A percentile compares a stretch with the other conserved stretches of the same genome.
Evolutionary conservation across 1,139 yeast species (phyloP).

Genomic region (Meyerozyma carpophila): DNA sequence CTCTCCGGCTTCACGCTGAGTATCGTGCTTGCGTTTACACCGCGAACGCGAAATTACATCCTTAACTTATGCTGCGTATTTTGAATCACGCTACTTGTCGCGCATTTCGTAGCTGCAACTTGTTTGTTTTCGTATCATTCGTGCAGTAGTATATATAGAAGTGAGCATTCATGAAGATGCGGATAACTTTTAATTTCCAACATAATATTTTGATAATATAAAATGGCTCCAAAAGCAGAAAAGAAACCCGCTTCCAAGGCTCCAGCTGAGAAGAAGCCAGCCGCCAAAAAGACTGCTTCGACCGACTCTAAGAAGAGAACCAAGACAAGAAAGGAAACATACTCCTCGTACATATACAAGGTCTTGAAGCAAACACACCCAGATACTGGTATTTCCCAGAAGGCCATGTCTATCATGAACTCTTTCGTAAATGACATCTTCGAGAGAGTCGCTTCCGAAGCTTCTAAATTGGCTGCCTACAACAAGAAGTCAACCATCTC

Average conservation of each 20-base stretch:
- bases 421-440: slow-evolving; percentile 96
- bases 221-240: slow-evolving; percentile 27
- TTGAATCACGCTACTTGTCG: not conserved
- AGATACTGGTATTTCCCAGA: slow-evolving; percentile 99
- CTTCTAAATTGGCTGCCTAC: slow-evolving; percentile 99
- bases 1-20: not conserved
- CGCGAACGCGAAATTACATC: not conserved
- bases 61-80: not conserved
- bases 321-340: slow-evolving; percentile 97
- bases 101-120: not conserved
- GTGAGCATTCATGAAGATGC: not conserved
- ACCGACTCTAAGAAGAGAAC: slow-evolving; percentile 90
- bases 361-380: slow-evolving; percentile 99
- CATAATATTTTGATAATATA: slow-evolving; percentile 6
- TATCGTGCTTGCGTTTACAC: not conserved
- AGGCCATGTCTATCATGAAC: slow-evolving; percentile 99
- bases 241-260: slow-evolving; percentile 28
- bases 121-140: not conserved
- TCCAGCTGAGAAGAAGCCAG: slow-evolving; percentile 28
- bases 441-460: slow-evolving; percentile 95
- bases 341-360: slow-evolving; percentile 97
- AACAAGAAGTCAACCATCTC: slow-evolving; percentile 98
- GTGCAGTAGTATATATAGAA: slow-evolving; percentile 1
- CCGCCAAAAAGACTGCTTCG: slow-evolving; percentile 33
- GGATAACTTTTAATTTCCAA: not conserved